Conservation (phyloP, 2,329 filamentous ascomycete species). For the Clarireedia homoeocarpa region DNA sequence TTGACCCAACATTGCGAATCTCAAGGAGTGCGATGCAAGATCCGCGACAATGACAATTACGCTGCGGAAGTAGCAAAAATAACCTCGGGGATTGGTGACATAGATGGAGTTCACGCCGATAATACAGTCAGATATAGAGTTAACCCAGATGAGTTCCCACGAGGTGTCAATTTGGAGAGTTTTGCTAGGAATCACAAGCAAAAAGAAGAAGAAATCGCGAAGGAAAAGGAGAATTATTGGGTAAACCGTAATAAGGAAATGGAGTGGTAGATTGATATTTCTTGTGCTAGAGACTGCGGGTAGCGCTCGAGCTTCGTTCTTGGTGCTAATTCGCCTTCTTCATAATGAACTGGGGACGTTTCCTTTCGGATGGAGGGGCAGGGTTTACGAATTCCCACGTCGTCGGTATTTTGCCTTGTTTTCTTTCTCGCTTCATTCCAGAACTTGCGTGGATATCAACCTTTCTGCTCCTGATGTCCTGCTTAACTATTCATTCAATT, state of each 20-base stretch:
- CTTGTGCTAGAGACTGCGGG: too few relatives aligned
- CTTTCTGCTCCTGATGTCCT: too few relatives aligned
- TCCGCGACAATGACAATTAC: conserved; percentile 36
- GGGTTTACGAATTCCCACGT: too few relatives aligned
- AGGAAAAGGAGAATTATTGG: conserved; percentile 4
- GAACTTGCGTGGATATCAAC: too few relatives aligned
- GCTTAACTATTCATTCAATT: too few relatives aligned
- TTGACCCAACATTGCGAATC: conserved; percentile 44
- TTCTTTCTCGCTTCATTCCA: too few relatives aligned
- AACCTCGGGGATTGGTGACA: conserved; percentile 30
- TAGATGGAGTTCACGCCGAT: conserved; percentile 28
- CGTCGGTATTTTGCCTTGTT: too few relatives aligned
- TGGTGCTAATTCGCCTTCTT: too few relatives aligned
- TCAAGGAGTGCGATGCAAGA: conserved; percentile 34
- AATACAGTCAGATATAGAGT: conserved; percentile 30
- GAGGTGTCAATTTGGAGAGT: neutral
- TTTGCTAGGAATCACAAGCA: neutral
- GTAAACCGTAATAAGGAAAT: neutral
- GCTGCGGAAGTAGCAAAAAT: conserved; percentile 33
- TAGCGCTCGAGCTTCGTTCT: too few relatives aligned
- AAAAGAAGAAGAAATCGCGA: neutral
- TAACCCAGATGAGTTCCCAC: conserved; percentile 4
- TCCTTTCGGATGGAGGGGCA: too few relatives aligned
- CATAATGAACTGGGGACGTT: too few relatives aligned
- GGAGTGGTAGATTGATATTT: neutral